Conservation (phyloP, 1,139 yeast genomes). For the Pichia sp. region DNA sequence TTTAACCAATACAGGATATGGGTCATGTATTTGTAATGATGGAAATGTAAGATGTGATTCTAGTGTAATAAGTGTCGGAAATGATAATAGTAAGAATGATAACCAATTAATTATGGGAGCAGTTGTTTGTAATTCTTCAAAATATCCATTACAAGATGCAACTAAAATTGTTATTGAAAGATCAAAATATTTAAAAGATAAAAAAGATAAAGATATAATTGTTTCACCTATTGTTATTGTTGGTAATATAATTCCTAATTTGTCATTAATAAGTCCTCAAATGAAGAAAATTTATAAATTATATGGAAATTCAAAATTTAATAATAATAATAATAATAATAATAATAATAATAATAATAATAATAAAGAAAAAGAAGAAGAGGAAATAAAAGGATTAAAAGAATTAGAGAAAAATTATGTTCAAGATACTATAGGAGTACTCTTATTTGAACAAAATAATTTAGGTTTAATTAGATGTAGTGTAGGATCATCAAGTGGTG, state of each 20-base stretch:
- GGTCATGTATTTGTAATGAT: conserved; percentile 38
- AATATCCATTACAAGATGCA: conserved; percentile 20
- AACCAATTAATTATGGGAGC: conserved; percentile 5
- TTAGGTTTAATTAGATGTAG: conserved; percentile 20
- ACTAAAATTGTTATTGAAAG: conserved; percentile 12
- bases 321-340: too few relatives aligned
- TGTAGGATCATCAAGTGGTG: conserved; percentile 46
- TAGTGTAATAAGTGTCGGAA: conserved; percentile 23
- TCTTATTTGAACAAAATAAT: too few relatives aligned
- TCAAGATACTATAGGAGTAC: too few relatives aligned
- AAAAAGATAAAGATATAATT: conserved; percentile 13
- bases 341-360: too few relatives aligned
- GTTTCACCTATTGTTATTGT: conserved; percentile 18
- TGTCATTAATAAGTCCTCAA: too few relatives aligned
- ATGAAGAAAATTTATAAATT: too few relatives aligned
- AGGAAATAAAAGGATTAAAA: too few relatives aligned
- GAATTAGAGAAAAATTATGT: too few relatives aligned
- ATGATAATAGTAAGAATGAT: background rate
- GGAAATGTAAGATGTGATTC: conserved; percentile 45
- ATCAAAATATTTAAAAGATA: background rate
- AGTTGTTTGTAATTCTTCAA: conserved; percentile 17
- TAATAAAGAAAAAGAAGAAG: too few relatives aligned
- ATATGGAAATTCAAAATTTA: too few relatives aligned
- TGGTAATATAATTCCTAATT: too few relatives aligned
- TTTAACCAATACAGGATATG: conserved; percentile 46